Evolutionary conservation across 352 stramenopile genomes (phyloP).

Genomic region (Bremia lactucae): DNA sequence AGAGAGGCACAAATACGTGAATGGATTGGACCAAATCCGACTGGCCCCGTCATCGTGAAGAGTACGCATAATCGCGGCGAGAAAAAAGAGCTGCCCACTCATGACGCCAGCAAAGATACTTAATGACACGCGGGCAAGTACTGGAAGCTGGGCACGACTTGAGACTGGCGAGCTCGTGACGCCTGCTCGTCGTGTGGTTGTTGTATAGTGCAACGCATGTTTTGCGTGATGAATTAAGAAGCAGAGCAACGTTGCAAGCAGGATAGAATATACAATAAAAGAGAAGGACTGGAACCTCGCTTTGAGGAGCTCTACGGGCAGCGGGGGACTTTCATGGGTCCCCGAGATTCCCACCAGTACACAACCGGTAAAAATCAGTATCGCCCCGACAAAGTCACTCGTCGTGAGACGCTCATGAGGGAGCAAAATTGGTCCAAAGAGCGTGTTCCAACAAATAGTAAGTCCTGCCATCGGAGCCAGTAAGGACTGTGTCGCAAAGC

Average conservation of each 20-base stretch:
- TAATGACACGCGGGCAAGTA: slow-evolving; percentile 38
- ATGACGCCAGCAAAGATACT: slow-evolving; percentile 59
- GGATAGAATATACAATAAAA: slow-evolving; percentile 51
- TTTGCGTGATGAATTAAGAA: slow-evolving; percentile 48
- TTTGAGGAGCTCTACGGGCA: slow-evolving; percentile 49
- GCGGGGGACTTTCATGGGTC: slow-evolving; percentile 44
- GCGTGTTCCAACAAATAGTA: slow-evolving; percentile 76
- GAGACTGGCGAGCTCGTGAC: slow-evolving; percentile 16
- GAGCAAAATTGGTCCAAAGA: slow-evolving; percentile 59
- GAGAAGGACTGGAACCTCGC: slow-evolving; percentile 43
- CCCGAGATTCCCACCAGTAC: slow-evolving; percentile 63
- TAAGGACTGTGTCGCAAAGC: slow-evolving; percentile 70
- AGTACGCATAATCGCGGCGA: slow-evolving; percentile 53
- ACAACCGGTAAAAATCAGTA: slow-evolving; percentile 70
- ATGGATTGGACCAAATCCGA: slow-evolving; percentile 36
- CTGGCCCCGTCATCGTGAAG: slow-evolving; percentile 40
- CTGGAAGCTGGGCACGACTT: slow-evolving; percentile 16
- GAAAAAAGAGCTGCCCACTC: slow-evolving; percentile 73
- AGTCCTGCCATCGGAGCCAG: slow-evolving; percentile 74
- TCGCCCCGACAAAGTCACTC: slow-evolving; percentile 62
- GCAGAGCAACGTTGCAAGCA: slow-evolving; percentile 28
- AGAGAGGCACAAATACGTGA: slow-evolving; percentile 62
- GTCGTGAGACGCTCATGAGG: slow-evolving; percentile 57
- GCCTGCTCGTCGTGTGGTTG: slow-evolving; percentile 16
- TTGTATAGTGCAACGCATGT: slow-evolving; percentile 42